phyloP scores from a whole-genome alignment of 2,329 filamentous ascomycete species.

The Monilinia laxa region DNA sequence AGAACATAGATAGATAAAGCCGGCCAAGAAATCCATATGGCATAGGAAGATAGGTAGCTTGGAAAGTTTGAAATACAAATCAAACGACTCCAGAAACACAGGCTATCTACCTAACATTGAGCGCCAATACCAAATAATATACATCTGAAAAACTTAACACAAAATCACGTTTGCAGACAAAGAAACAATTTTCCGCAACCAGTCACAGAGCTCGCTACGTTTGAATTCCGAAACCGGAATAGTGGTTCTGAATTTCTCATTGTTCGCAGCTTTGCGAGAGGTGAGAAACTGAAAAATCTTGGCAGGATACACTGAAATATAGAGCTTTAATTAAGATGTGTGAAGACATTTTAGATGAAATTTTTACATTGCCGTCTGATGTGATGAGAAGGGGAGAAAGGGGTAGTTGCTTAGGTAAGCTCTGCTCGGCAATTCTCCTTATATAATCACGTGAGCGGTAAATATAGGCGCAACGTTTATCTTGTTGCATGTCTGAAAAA shows the following conservation, averaged over 20 bases:
- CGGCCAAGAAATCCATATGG: too few species aligned
- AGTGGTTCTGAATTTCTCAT: background rate
- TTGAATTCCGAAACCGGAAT: conserved; percentile 1
- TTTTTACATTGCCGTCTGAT: background rate
- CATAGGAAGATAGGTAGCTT: background rate
- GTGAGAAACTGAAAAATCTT: background rate
- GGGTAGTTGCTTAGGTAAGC: background rate
- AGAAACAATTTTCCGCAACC: conserved; percentile 3
- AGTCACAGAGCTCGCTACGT: conserved; percentile 10
- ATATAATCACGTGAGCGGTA: background rate
- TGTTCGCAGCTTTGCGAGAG: conserved; percentile 15
- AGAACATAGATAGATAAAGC: background rate
- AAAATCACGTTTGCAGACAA: conserved; percentile 6
- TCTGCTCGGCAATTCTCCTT: background rate
- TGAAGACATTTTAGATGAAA: background rate
- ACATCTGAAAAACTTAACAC: background rate
- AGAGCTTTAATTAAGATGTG: fast-evolving
- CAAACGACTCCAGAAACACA: background rate
- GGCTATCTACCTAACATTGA: background rate
- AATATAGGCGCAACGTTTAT: background rate
- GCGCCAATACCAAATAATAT: background rate
- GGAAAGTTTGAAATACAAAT: background rate
- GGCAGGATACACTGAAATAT: fast-evolving
- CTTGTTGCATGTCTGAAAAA: background rate
- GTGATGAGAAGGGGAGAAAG: background rate